Evolutionary conservation across 192 early-diverging fungal species (phyloP).

Genomic region (Coemansia umbellata): DNA sequence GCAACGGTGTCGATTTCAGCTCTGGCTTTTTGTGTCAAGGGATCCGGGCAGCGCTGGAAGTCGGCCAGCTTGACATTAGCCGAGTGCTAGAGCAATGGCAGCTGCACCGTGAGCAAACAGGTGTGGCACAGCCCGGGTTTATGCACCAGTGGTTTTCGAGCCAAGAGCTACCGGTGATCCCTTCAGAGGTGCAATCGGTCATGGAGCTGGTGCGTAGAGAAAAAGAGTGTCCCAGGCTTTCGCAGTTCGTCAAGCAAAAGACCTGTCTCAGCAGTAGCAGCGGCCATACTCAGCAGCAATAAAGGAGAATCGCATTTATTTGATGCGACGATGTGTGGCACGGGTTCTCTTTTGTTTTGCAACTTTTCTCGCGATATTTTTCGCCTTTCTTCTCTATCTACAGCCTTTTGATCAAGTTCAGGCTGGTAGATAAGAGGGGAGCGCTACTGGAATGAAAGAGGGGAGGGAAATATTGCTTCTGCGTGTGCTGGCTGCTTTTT

Average conservation of each 20-base stretch:
- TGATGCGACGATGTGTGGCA: too few species aligned
- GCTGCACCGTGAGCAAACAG: conserved; percentile 37
- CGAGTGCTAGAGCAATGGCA: conserved; percentile 48
- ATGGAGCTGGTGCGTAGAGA: conserved; percentile 18
- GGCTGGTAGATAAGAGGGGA: too few species aligned
- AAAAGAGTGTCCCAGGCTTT: conserved; percentile 22
- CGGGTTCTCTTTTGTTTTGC: too few species aligned
- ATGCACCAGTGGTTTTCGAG: conserved; percentile 30
- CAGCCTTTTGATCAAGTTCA: too few species aligned
- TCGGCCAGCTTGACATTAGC: conserved; percentile 33
- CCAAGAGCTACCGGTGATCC: conserved; percentile 26
- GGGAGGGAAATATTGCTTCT: too few species aligned
- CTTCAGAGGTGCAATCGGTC: conserved; percentile 15
- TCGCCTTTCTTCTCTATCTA: too few species aligned
- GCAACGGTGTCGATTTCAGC: conserved; percentile 24
- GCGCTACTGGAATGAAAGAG: neutral
- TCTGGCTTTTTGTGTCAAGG: conserved; percentile 43
- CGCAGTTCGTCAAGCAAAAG: neutral
- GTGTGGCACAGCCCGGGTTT: conserved; percentile 24
- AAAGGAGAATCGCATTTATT: too few species aligned
- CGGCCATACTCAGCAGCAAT: too few species aligned
- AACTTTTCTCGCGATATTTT: too few species aligned
- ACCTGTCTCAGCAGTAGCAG: neutral
- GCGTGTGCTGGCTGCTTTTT: too few species aligned
- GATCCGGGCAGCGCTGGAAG: conserved; percentile 28